Conservation (phyloP, 1,284 basidiomycete species). For the Moniliophthora roreri region DNA sequence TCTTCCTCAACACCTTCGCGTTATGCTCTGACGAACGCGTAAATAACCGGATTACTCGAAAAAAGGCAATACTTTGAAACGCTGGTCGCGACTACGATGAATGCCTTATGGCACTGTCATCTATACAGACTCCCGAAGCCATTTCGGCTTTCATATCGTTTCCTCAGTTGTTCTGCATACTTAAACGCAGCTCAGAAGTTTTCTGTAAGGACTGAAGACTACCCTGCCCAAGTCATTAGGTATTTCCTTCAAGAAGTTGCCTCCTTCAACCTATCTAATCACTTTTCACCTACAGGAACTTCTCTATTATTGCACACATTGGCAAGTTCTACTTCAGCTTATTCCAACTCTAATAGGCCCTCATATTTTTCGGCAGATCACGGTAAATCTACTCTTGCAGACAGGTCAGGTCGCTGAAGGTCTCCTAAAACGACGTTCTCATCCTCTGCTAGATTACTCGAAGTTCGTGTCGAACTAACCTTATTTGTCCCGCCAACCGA, state of each 20-base stretch:
- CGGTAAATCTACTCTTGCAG: conserved; percentile 91
- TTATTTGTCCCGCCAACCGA: conserved; percentile 2
- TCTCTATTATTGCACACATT: conserved; percentile 94
- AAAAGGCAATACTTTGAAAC: conserved; percentile 5
- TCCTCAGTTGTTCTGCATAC: conserved; percentile 33
- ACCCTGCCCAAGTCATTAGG: conserved; percentile 77
- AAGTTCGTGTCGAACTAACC: conserved; percentile 47
- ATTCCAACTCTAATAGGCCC: background rate
- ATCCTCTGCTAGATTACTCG: conserved; percentile 47
- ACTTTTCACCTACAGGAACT: conserved; percentile 46
- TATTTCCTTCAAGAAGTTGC: conserved; percentile 28
- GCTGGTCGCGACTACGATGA: conserved; percentile 12
- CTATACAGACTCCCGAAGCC: no score
- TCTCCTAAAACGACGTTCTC: background rate
- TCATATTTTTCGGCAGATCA: conserved; percentile 53
- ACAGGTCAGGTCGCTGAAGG: conserved; percentile 51
- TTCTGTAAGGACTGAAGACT: conserved; percentile 62
- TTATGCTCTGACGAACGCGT: no score
- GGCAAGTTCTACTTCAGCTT: conserved; percentile 40
- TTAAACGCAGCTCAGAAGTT: conserved; percentile 24
- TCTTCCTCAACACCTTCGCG: no score
- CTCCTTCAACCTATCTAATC: conserved; percentile 1
- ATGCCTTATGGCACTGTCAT: no score
- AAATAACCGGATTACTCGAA: no score
- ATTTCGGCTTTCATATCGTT: conserved; percentile 11